A percentile compares a stretch with the other conserved stretches of the same genome.
Conservation (phyloP, 176 grass and related monocot genomes). For the Cenchrus americanus region DNA sequence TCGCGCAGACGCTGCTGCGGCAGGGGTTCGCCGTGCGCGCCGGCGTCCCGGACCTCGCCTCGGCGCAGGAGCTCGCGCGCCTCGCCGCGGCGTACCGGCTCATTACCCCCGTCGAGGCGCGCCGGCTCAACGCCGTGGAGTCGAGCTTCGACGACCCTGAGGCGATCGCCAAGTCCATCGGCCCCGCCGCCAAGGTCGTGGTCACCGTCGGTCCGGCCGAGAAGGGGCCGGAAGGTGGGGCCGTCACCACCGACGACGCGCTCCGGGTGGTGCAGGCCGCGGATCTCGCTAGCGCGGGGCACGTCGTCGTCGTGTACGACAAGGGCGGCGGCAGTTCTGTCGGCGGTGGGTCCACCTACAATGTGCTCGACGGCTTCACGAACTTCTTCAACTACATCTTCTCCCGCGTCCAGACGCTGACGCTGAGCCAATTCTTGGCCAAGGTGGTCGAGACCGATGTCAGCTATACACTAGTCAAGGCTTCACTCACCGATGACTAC, state of each 20-base stretch:
- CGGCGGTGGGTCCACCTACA: conserved; percentile 63
- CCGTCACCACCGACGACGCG: conserved; percentile 77
- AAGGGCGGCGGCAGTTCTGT: not conserved
- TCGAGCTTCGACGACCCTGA: conserved; percentile 62
- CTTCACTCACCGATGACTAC: conserved; percentile 80
- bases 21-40: conserved; percentile 79
- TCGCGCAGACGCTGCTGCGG: conserved; percentile 76
- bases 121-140: conserved; percentile 74
- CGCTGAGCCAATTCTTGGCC: conserved; percentile 71
- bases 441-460: conserved; percentile 83
- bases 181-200: conserved; percentile 83
- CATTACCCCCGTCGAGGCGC: conserved; percentile 76
- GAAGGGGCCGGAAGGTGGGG: conserved; percentile 58
- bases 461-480: conserved; percentile 85
- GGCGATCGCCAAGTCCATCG: conserved; percentile 93
- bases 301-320: conserved; percentile 81
- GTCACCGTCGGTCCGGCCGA: conserved; percentile 69
- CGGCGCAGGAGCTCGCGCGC: conserved; percentile 81
- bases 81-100: conserved; percentile 68
- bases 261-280: conserved; percentile 87
- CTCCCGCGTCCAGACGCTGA: conserved; percentile 55
- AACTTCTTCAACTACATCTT: conserved; percentile 82
- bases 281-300: conserved; percentile 70
- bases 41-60: conserved; percentile 70
- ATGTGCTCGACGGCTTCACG: conserved; percentile 82